Evolutionary conservation across 129 eudicot species (phyloP), one percentile per base, ranked within the genome.

Genomic region (Centaurea solstitialis): DNA sequence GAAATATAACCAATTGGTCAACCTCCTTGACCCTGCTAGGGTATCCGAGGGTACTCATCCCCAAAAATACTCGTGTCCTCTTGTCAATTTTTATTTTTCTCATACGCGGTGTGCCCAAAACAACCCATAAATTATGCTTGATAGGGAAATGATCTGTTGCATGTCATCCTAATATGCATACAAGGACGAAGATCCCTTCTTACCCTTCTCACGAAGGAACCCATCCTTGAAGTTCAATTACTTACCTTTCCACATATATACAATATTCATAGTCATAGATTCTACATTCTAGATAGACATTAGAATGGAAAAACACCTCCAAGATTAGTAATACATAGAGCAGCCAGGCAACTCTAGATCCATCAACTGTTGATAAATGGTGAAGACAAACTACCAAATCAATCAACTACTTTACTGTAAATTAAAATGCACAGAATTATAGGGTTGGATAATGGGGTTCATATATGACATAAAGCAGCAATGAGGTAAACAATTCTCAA

Each of bases 371-470:
- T 21, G 37, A 40, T 65, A 77, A 38, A 77, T 17, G 66, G 81
- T 23, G 64, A 77, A 17, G 17, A 39, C 26, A 65, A 40, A 76
- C 50, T 1, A 57, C 65, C 73, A 77, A 65, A 64, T 76, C 80
- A 77, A 68, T 30, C 28, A 20, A 68, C 20, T 68, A 20, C 64
- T 39, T 15, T 12, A 15, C 23, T n/a, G 26, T 26, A 75, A 24
- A 33, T 33, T 33, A 3, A 57, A 57, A 57, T 57, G 65, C 33
- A 24, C 33, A 18, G 17, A 75, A 28, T 39, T 53, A 35, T 69
- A 45, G 15, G 59, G 59, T 47, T 47, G 18, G 6, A 47, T 5
- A 47, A 47, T 47, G 18, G 67, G 35, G 8, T 78, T 45, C 50
- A 53, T 33, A 40, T 65, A 9, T 33, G 33, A 8, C 4, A 28